Conservation (phyloP, 495 filamentous ascomycete species). For the Penicillium odoratum region DNA sequence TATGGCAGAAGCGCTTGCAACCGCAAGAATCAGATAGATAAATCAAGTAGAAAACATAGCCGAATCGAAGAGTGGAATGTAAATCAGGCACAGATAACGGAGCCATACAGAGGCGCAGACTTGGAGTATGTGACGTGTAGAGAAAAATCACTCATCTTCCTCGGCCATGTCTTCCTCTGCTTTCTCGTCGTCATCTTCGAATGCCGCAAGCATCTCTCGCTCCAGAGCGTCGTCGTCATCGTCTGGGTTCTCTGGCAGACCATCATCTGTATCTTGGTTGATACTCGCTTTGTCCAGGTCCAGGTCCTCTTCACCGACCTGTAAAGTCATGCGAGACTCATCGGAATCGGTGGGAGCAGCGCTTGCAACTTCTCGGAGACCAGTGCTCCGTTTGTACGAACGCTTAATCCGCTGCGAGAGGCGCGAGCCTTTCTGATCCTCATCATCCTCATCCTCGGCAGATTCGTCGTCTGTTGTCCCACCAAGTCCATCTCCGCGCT, state of each 20-base stretch:
- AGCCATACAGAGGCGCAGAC: background rate
- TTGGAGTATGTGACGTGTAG: background rate
- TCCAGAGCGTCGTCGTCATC: conserved; percentile 65
- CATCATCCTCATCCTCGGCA: conserved; percentile 32
- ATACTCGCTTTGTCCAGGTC: conserved; percentile 23
- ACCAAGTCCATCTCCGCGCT: conserved; percentile 37
- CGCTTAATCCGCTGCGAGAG: conserved; percentile 52
- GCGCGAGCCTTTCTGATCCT: conserved; percentile 39
- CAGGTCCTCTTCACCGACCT: conserved; percentile 41
- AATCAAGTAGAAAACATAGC: conserved; percentile 8
- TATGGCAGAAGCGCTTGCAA: conserved; percentile 39
- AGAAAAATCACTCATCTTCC: conserved; percentile 27
- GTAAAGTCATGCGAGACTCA: conserved; percentile 45
- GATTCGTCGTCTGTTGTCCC: conserved; percentile 32
- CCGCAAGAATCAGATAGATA: conserved; percentile 17
- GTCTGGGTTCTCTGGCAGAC: conserved; percentile 31
- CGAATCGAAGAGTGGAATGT: conserved; percentile 6
- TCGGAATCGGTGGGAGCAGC: conserved; percentile 10
- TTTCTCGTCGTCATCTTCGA: conserved; percentile 50
- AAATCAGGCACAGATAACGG: background rate
- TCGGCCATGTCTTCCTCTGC: conserved; percentile 7
- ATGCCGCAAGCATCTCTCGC: conserved; percentile 65
- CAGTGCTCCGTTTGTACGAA: conserved; percentile 46
- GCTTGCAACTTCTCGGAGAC: conserved; percentile 48
- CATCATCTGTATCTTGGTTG: conserved; percentile 14